These are phyloP conservation scores for Hortaea sp. DNA, from an alignment of 2,329 filamentous ascomycete genomes.

Conservation along the genomic window DNA sequence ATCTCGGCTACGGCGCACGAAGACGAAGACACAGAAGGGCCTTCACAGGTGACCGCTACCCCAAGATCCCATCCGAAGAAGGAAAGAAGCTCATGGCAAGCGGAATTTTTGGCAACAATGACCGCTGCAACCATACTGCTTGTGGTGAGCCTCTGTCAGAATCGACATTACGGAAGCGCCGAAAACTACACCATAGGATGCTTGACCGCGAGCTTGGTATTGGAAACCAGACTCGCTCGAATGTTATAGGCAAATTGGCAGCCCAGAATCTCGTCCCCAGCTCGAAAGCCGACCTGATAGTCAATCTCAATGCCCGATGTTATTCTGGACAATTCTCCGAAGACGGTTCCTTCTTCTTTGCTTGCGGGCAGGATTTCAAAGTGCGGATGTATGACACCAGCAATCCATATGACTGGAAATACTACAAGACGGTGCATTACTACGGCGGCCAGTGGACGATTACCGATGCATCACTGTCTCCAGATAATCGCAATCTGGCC, in stretches of 20 bases:
- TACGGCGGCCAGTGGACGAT: conserved; percentile 91
- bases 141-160: conserved; percentile 27
- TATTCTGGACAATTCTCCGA: conserved; percentile 96
- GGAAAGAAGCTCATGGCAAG: conserved; percentile 72
- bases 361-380: conserved; percentile 81
- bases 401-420: conserved; percentile 89
- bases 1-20: conserved; percentile 28
- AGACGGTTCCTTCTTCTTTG: conserved; percentile 95
- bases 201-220: conserved; percentile 73
- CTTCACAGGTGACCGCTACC: conserved; percentile 48
- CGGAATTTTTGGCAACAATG: conserved; percentile 66
- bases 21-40: conserved; percentile 39
- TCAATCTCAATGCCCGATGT: conserved; percentile 75
- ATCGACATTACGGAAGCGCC: conserved; percentile 45
- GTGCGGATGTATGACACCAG: conserved; percentile 97
- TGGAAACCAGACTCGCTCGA: conserved; percentile 47
- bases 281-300: conserved; percentile 69
- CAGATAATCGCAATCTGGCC: conserved; percentile 83
- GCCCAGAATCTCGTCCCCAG: conserved; percentile 64
- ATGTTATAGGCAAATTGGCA: conserved; percentile 56
- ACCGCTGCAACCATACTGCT: conserved; percentile 39
- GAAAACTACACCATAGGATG: conserved; percentile 55
- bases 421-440: conserved; percentile 92
- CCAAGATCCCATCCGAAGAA: conserved; percentile 72
- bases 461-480: conserved; percentile 82